Base-by-base conservation (phyloP, 257 asterid genomes). In the Knoxia roxburghii region DNA sequence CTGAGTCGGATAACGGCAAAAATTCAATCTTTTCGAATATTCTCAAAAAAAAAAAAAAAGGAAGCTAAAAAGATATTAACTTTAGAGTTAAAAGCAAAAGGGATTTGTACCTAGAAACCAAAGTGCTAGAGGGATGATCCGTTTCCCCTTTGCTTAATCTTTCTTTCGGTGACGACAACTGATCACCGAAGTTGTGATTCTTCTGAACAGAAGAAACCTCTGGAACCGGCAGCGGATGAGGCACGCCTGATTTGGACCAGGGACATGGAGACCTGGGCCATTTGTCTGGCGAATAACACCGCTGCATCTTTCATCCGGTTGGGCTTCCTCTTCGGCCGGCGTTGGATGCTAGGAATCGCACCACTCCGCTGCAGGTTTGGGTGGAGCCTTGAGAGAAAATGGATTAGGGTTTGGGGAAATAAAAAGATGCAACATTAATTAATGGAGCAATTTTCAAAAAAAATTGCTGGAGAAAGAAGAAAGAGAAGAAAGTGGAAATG, bases 201-300 rank as follows among this genome's bases (percentile, higher is more conserved):
- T 65, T 74, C 7, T 43, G 71, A 56, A 52, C 70, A 37, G 68
- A 53, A 74, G 26, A 68, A 23, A 63, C 17, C 71, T 79, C 89
- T 29, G 95, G 95, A 32, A 83, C 86, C 40, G 97, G 97, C 64
- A 90, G 83, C 43, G 95, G 97, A 69, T 73, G 89, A 14, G 95
- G 95, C 73, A 84, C 87, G 46, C 90, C 90, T 7, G 88, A 81
- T 70, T 75, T 82, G 48, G 89, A 84, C 89, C 94, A 85, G 76
- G 80, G 93, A 26, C 41, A 68, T 23, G 56, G 72, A 39, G 69
- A 69, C 69, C 68, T 72, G 61, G 65, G 68, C 29, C 72, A n/a
- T n/a, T n/a, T n/a, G n/a, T n/a, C n/a, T n/a, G n/a, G n/a, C n/a
- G n/a, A n/a, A n/a, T n/a, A n/a, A n/a, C n/a, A n/a, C n/a, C n/a